Conservation (phyloP, 2,329 filamentous ascomycete genomes). For the Hypomyces rosellus region DNA sequence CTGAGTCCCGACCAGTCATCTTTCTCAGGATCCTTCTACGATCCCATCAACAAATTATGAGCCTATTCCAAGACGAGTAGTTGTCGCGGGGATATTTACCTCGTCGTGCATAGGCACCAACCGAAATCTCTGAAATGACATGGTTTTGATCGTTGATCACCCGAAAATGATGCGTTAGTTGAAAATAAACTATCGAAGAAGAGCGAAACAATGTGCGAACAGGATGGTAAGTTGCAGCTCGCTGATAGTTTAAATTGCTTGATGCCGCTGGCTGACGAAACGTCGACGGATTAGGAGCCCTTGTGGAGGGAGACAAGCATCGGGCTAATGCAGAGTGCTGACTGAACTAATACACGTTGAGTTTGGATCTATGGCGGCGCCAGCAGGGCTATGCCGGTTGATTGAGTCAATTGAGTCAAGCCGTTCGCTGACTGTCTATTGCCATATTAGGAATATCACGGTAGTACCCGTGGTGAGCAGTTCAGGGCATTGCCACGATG, state of each 20-base stretch:
- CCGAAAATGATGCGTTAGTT: too few species aligned
- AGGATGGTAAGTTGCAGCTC: not conserved
- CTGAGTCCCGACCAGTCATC: slow-evolving; percentile 16
- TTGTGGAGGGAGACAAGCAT: not conserved
- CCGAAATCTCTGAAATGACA: slow-evolving; percentile 16
- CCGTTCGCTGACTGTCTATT: not conserved
- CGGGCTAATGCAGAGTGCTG: slow-evolving; percentile 7
- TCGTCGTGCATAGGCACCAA: slow-evolving; percentile 16
- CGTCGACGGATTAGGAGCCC: slow-evolving; percentile 2
- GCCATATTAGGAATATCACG: not conserved
- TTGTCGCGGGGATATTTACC: slow-evolving; percentile 6
- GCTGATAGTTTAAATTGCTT: not conserved
- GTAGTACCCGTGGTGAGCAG: too few species aligned
- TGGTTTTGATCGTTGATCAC: too few species aligned
- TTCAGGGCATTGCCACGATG: too few species aligned
- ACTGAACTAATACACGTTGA: not conserved
- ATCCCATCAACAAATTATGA: not conserved
- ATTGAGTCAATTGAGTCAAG: not conserved
- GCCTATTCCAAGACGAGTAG: not conserved
- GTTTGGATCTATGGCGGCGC: not conserved
- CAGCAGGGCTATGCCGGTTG: not conserved
- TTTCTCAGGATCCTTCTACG: slow-evolving; percentile 5
- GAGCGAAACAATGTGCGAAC: too few species aligned
- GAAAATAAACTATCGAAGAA: too few species aligned
- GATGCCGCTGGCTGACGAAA: slow-evolving; percentile 6